Base-by-base conservation (phyloP, 2,329 filamentous ascomycete species). In the Aspergillus bombycis region DNA sequence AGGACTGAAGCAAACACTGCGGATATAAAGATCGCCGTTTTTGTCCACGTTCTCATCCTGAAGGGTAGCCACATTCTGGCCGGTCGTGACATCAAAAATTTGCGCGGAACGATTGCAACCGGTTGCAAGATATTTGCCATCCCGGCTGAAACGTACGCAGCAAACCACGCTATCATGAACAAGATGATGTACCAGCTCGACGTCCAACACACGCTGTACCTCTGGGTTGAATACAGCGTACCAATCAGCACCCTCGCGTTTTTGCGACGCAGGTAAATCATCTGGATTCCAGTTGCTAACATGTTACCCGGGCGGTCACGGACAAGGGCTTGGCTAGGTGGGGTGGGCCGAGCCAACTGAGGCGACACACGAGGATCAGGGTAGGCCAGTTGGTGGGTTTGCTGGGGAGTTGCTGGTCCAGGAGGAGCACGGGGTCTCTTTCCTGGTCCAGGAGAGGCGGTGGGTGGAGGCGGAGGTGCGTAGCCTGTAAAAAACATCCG, bases 81-180 rank as follows among this genome's bases (percentile, higher is more conserved):
- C 95, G 19, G 88, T 91, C 72, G 88, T 85, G 48, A 98, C 94
- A 69, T 99, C 95, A 78, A 95, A 99, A 72, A 99, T 99, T 80
- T 98, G 94, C n/a, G 95, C 95, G n/a, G 93, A 97, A 67, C 94
- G 86, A 80, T 99, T 99, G 84, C 95, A 98, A 50, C 95, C 95
- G 6, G 95, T 99, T 9, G 95, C 95, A 61, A 99, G 91, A 71
- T 92, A 97, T 75, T 96, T 94, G 70, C 95, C 95, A 74, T 99
- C 95, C 61, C 91, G 88, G 77, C 94, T 98, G 84, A 99, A 99
- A 63, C 95, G 88, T 41, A 99, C 95, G 77, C 95, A 99, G 85
- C 95, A 99, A 1, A 99, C 95, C 4, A 99, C 95, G 72, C 94
- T 98, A 75, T 97, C 92, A 75, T 99, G 95, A 65, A 89, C 88